phyloP scores from a whole-genome alignment of 768 basidiomycete genomes.

The Termitomyces sp. region DNA sequence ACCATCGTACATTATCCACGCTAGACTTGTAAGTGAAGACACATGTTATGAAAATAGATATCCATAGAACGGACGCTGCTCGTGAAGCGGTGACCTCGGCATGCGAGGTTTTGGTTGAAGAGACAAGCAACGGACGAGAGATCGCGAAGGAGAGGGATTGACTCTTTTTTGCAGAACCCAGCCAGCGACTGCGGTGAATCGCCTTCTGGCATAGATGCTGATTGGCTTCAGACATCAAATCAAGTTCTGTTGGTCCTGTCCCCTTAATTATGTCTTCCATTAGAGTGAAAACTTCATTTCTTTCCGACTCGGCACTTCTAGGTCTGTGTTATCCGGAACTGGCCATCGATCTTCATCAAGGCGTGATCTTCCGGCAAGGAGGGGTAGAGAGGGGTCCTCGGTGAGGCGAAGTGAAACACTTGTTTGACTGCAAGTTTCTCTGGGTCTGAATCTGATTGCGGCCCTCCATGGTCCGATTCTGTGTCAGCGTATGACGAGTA shows the following conservation, averaged over 20 bases:
- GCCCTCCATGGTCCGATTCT: constrained; percentile 44
- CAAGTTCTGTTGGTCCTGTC: constrained; percentile 11
- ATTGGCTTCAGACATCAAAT: constrained; percentile 11
- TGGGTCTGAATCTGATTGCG: constrained; percentile 43
- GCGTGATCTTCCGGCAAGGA: constrained; percentile 1
- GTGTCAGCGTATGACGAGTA: constrained; percentile 44
- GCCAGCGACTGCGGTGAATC: constrained; percentile 25
- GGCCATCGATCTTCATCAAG: constrained; percentile 29
- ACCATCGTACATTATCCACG: neutral
- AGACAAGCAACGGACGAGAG: constrained; percentile 26
- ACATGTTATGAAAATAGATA: constrained; percentile 34
- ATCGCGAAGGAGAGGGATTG: constrained; percentile 49
- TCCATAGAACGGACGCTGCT: constrained; percentile 31
- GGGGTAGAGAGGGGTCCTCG: constrained; percentile 9
- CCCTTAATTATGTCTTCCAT: constrained; percentile 27
- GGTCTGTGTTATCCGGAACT: constrained; percentile 24
- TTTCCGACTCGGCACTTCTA: constrained; percentile 23
- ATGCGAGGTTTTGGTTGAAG: constrained; percentile 4
- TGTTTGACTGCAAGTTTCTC: constrained; percentile 33
- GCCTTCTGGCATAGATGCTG: constrained; percentile 30
- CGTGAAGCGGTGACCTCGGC: constrained; percentile 2
- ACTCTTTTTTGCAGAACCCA: constrained; percentile 27
- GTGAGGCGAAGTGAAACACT: constrained; percentile 21
- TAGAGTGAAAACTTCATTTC: constrained; percentile 24
- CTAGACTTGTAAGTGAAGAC: neutral